Conservation (phyloP, 164 flowering plant genomes). For the Magnolia officinalis region DNA sequence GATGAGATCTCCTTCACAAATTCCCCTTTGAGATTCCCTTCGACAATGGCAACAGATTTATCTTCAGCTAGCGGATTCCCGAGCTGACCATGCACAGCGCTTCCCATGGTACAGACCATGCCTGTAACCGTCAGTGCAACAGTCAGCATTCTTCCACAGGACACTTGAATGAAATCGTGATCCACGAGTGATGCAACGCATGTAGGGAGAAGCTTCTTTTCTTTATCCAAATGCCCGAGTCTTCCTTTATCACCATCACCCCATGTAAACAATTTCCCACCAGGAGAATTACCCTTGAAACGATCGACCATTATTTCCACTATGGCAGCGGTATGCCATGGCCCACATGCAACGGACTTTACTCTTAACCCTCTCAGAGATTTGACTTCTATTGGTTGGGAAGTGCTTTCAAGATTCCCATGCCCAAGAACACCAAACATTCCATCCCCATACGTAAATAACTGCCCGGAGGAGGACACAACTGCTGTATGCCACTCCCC, state of each 20-base stretch:
- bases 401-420: conserved; percentile 39
- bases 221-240: conserved; percentile 53
- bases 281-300: conserved; percentile 18
- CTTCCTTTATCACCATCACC: conserved; percentile 72
- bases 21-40: conserved; percentile 52
- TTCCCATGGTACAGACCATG: conserved; percentile 63
- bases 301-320: conserved; percentile 45
- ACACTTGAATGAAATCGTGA: conserved; percentile 54
- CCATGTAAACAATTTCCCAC: conserved; percentile 70
- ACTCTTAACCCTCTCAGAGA: conserved; percentile 49
- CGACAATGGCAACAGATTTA: conserved; percentile 47
- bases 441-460: conserved; percentile 74
- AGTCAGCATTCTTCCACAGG: conserved; percentile 64
- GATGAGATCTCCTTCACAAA: conserved; percentile 50
- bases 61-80: conserved; percentile 51
- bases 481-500: conserved; percentile 75
- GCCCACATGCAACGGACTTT: conserved; percentile 66
- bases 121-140: conserved; percentile 53
- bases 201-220: conserved; percentile 54
- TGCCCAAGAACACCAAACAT: conserved; percentile 82
- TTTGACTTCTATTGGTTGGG: conserved; percentile 63
- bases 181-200: conserved; percentile 55
- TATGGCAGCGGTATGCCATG: conserved; percentile 77
- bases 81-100: conserved; percentile 55
- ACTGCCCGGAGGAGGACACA: conserved; percentile 48